Conservation (phyloP, 768 basidiomycete species). For the Grammothele lineata region DNA sequence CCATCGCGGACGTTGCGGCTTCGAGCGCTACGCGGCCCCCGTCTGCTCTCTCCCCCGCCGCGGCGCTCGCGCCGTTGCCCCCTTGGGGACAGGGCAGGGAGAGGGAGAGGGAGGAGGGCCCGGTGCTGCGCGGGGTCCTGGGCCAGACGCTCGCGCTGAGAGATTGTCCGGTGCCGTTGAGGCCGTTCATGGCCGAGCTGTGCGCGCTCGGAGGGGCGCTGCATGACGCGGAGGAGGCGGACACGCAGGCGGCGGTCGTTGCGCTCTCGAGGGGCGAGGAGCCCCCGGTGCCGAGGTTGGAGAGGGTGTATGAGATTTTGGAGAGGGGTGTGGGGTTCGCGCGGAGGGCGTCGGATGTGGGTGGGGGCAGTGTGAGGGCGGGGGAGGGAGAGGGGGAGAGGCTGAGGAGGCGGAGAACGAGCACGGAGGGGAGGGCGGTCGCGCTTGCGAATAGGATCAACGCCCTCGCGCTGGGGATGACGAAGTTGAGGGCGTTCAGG, state of each 20-base stretch:
- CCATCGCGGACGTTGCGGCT: conserved; percentile 66
- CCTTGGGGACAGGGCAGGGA: conserved; percentile 33
- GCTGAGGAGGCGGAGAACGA: conserved; percentile 26
- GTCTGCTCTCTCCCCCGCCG: background rate
- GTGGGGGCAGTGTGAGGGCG: conserved; percentile 1
- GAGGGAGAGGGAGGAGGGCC: too few species aligned
- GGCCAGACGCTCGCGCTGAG: conserved; percentile 51
- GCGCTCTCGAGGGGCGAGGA: conserved; percentile 15
- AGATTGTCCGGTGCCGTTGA: conserved; percentile 59
- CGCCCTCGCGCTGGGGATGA: conserved; percentile 67
- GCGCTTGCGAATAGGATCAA: conserved; percentile 77
- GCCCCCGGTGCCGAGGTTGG: conserved; percentile 18
- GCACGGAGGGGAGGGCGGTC: conserved; percentile 56
- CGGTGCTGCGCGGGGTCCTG: conserved; percentile 42
- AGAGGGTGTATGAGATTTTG: conserved; percentile 21
- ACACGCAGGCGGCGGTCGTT: conserved; percentile 17
- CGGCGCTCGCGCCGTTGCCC: background rate
- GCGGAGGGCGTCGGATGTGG: conserved; percentile 1
- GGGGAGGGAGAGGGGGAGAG: conserved; percentile 7
- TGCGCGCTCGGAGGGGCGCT: conserved; percentile 23
- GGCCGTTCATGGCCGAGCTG: conserved; percentile 53
- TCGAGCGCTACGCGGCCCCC: conserved; percentile 40
- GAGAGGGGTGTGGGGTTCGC: conserved; percentile 21
- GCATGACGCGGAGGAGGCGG: conserved; percentile 17
- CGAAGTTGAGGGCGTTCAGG: conserved; percentile 63